phyloP scores from a whole-genome alignment of 2,329 filamentous ascomycete species.

The Paecilomyces sp. region DNA sequence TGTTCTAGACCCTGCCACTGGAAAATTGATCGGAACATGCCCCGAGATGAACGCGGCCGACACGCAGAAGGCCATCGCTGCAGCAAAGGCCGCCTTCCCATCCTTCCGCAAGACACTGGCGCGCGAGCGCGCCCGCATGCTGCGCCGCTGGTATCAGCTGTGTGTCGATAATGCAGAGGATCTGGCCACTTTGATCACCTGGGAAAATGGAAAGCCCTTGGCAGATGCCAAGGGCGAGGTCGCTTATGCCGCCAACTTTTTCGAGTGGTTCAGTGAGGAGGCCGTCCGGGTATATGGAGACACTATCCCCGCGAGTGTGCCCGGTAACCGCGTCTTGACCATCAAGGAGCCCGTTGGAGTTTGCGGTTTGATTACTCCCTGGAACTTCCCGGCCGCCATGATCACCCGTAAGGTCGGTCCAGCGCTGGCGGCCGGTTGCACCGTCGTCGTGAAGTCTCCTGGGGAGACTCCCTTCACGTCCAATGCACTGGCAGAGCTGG shows the following conservation, averaged over 20 bases:
- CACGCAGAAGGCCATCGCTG: constrained; percentile 71
- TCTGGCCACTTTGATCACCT: constrained; percentile 58
- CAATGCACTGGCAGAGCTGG: constrained; percentile 79
- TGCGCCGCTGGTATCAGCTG: constrained; percentile 62
- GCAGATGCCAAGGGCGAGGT: constrained; percentile 55
- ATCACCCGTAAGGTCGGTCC: constrained; percentile 46
- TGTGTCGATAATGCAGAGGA: constrained; percentile 61
- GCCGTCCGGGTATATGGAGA: constrained; percentile 53
- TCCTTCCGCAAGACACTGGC: constrained; percentile 55
- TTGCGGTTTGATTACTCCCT: constrained; percentile 60
- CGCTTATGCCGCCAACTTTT: constrained; percentile 53
- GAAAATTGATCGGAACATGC: constrained; percentile 70
- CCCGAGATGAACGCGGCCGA: constrained; percentile 75
- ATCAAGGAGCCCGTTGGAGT: constrained; percentile 62
- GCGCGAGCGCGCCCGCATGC: constrained; percentile 53
- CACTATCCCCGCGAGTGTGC: constrained; percentile 53
- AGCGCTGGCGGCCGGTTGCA: constrained; percentile 85
- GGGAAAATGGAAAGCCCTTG: constrained; percentile 64
- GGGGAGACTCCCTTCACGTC: constrained; percentile 89
- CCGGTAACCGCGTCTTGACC: constrained; percentile 56
- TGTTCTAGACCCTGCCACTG: constrained; percentile 68
- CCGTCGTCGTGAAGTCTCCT: constrained; percentile 84
- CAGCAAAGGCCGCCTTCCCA: constrained; percentile 66
- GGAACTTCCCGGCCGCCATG: constrained; percentile 56
- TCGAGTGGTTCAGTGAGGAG: constrained; percentile 59